Evolutionary conservation across 495 filamentous ascomycete species (phyloP).

Genomic region (Podospora sp.): DNA sequence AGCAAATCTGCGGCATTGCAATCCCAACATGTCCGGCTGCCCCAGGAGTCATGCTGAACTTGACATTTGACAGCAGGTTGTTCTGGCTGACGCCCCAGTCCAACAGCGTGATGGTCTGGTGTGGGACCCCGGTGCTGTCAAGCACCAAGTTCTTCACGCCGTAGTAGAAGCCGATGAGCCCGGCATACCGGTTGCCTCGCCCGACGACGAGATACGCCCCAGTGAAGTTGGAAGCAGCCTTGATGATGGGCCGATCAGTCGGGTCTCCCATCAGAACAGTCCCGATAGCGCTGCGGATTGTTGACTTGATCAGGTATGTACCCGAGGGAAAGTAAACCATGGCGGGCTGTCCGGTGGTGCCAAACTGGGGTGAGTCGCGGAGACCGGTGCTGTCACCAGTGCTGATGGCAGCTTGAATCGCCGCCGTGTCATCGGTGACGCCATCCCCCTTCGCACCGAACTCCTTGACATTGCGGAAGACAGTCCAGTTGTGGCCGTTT

Average conservation of each 20-base stretch:
- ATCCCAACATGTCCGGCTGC: slow-evolving; percentile 48
- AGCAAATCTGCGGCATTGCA: slow-evolving; percentile 37
- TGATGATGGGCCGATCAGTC: slow-evolving; percentile 61
- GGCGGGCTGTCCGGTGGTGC: slow-evolving; percentile 53
- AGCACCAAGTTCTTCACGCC: slow-evolving; percentile 72
- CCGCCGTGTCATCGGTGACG: slow-evolving; percentile 59
- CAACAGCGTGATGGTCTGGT: slow-evolving; percentile 43
- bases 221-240: slow-evolving; percentile 47
- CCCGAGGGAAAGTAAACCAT: slow-evolving; percentile 55
- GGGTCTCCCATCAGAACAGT: slow-evolving; percentile 62
- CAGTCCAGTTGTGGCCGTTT: slow-evolving; percentile 45
- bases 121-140: slow-evolving; percentile 63
- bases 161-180: slow-evolving; percentile 72
- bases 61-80: slow-evolving; percentile 66
- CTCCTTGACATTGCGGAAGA: slow-evolving; percentile 40
- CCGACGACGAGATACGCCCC: slow-evolving; percentile 61
- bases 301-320: slow-evolving; percentile 45
- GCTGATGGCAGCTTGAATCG: slow-evolving; percentile 36
- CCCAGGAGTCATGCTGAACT: slow-evolving; percentile 59
- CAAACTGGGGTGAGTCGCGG: slow-evolving; percentile 38
- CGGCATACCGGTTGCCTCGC: slow-evolving; percentile 43
- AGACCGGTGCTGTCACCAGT: slow-evolving; percentile 25
- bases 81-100: slow-evolving; percentile 69
- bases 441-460: slow-evolving; percentile 52
- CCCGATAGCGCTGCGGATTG: slow-evolving; percentile 46